Base-by-base conservation (phyloP, 2,329 filamentous ascomycete genomes). In the Phaeosphaeriaceae sp. region DNA sequence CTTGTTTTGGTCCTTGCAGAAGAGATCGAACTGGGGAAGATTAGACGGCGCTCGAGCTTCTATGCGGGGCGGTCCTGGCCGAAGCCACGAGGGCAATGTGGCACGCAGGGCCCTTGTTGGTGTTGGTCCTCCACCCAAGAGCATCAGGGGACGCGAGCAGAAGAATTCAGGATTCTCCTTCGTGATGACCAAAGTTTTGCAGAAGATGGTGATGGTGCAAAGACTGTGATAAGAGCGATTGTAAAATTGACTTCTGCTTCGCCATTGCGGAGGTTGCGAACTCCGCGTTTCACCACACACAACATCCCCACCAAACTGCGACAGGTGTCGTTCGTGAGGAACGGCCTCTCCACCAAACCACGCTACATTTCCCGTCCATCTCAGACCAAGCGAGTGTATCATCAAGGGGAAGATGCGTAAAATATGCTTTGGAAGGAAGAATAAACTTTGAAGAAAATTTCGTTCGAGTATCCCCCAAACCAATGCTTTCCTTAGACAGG, bases 331-430 rank as follows among this genome's bases (percentile, higher is more conserved):
- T 47, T 48, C 24, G 24, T 24, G 20, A 25, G 27, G 4, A 19
- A 49, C 25, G 10, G 15, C 25, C 9, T 11, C 31, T 36, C 42
- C 42, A 47, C 42, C 42, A 52, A 52, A 52, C 40, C 22, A 53
- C 25, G 42, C 49, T 7, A 5, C 31, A 13, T 11, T 48, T 53
- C 45, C 33, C 20, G 36, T 17, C 21, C 21, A 48, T 44, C 48
- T 56, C 50, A 54, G 51, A 47, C 54, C 46, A 56, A 60, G 50
- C 36, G 54, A 57, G 47, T 47, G 46, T 53, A 36, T 36, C 31
- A 36, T 36, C 31, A 36, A 36, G 31, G 31, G 31, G 13, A 7
- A 15, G 27, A 53, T 48, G 44, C 40, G 44, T 10, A 41, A 20
- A 27, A 33, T 5, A 19, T 50, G 31, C 31, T 25, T 50, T 17